A percentile compares a stretch with the other conserved stretches of the same genome.
These are phyloP conservation scores for Candida dubliniensis DNA, from an alignment of 1,139 yeast species.

Conservation along the genomic window DNA sequence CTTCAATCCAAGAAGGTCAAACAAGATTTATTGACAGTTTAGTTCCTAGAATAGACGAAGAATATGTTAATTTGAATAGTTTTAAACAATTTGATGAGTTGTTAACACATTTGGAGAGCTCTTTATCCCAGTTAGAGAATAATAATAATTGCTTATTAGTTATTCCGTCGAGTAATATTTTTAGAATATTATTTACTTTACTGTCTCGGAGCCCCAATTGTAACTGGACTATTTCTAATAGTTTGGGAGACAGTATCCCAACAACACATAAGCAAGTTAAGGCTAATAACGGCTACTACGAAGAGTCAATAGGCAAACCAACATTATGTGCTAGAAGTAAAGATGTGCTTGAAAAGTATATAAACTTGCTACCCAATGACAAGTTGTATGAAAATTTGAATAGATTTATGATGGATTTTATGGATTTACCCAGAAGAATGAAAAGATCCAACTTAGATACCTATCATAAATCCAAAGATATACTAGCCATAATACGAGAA, in stretches of 20 bases:
- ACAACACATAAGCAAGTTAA: constrained; percentile 22
- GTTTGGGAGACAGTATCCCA: constrained; percentile 17
- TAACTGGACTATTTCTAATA: constrained; percentile 25
- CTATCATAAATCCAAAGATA: constrained; percentile 2
- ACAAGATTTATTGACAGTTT: constrained; percentile 24
- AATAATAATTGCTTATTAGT: constrained; percentile 1
- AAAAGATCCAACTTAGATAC: not conserved
- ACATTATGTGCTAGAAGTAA: constrained; percentile 25
- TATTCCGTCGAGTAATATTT: constrained; percentile 26
- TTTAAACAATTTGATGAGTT: constrained; percentile 32
- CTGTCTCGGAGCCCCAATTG: constrained; percentile 27
- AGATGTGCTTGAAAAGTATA: constrained; percentile 18
- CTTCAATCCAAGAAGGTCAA: constrained; percentile 14
- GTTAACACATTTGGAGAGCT: constrained; percentile 26
- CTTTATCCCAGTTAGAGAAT: constrained; percentile 12
- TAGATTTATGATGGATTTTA: constrained; percentile 10
- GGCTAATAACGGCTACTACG: constrained; percentile 21
- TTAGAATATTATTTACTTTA: constrained; percentile 34
- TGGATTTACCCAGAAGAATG: not conserved
- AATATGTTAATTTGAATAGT: constrained; percentile 18
- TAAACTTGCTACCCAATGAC: constrained; percentile 1
- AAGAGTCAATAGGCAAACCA: constrained; percentile 19
- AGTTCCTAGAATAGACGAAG: constrained; percentile 24
- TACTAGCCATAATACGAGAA: constrained; percentile 7
- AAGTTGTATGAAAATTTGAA: constrained; percentile 7